Conservation (phyloP, 2,329 filamentous ascomycete genomes). For the Xylaria digitata region DNA sequence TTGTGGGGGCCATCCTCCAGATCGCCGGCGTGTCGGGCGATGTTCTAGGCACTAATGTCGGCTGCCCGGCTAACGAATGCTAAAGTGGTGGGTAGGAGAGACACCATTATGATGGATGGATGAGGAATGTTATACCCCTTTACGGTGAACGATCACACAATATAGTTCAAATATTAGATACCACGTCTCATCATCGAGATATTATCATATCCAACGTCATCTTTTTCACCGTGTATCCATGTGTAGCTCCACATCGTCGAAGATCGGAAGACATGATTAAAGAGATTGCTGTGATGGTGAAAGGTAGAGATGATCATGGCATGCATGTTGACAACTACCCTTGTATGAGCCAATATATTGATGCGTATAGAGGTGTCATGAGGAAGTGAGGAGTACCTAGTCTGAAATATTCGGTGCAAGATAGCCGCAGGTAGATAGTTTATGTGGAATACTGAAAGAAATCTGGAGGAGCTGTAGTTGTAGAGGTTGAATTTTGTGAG, state of each 20-base stretch:
- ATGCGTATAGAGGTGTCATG: not conserved
- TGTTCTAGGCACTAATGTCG: constrained; percentile 48
- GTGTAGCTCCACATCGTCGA: not conserved
- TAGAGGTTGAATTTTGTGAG: not conserved
- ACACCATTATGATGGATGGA: not conserved
- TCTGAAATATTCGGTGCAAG: not conserved
- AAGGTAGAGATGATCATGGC: too few species aligned
- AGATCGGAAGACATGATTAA: not conserved
- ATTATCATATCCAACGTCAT: not conserved
- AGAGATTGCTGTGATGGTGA: not conserved
- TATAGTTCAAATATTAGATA: constrained; percentile 29
- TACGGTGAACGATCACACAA: constrained; percentile 29
- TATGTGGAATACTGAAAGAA: too few species aligned
- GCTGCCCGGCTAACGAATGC: constrained; percentile 49
- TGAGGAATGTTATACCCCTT: constrained; percentile 33
- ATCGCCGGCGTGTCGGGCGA: constrained; percentile 51
- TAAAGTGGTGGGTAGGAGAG: constrained; percentile 30
- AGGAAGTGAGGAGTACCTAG: not conserved
- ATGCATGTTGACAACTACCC: not conserved
- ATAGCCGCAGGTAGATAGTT: not conserved
- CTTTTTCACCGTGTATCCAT: not conserved
- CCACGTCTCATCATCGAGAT: constrained; percentile 21
- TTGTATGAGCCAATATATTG: not conserved
- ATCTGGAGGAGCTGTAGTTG: too few species aligned
- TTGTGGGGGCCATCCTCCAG: constrained; percentile 62